A percentile compares a stretch with the other conserved stretches of the same genome.
These are phyloP conservation scores for Rhizopogon roseolus DNA, from an alignment of 768 basidiomycete species.

Conservation along the genomic window DNA sequence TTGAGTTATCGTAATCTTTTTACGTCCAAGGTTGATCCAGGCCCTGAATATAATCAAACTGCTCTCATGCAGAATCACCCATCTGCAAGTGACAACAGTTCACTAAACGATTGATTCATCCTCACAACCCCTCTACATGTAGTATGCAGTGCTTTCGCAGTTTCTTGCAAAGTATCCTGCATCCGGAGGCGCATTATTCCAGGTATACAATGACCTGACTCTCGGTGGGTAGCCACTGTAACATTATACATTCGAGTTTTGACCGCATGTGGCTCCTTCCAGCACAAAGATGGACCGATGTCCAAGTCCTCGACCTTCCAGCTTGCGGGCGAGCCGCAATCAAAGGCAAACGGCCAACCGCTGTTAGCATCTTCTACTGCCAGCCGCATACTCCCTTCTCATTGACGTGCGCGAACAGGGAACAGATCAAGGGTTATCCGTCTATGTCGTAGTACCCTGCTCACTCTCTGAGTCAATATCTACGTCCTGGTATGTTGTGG, in stretches of 20 bases:
- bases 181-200: constrained; percentile 58
- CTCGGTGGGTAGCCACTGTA: constrained; percentile 38
- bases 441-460: constrained; percentile 54
- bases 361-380: constrained; percentile 31
- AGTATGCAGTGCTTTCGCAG: constrained; percentile 45
- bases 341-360: constrained; percentile 49
- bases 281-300: constrained; percentile 73
- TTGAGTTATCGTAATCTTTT: not conserved
- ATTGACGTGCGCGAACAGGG: constrained; percentile 29
- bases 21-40: not conserved
- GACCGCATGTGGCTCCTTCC: not conserved
- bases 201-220: constrained; percentile 70
- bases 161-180: constrained; percentile 58
- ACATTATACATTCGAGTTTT: not conserved
- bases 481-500: constrained; percentile 47
- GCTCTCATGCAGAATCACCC: constrained; percentile 1
- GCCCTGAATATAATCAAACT: not conserved
- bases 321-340: constrained; percentile 52
- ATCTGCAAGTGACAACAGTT: not conserved
- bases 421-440: constrained; percentile 26
- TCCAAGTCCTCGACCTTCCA: constrained; percentile 58
- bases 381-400: not conserved
- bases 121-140: not conserved
- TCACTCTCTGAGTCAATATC: constrained; percentile 62
- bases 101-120: not conserved